Base-by-base conservation (phyloP, 2,329 filamentous ascomycete species). In the Fusarium torreyae region DNA sequence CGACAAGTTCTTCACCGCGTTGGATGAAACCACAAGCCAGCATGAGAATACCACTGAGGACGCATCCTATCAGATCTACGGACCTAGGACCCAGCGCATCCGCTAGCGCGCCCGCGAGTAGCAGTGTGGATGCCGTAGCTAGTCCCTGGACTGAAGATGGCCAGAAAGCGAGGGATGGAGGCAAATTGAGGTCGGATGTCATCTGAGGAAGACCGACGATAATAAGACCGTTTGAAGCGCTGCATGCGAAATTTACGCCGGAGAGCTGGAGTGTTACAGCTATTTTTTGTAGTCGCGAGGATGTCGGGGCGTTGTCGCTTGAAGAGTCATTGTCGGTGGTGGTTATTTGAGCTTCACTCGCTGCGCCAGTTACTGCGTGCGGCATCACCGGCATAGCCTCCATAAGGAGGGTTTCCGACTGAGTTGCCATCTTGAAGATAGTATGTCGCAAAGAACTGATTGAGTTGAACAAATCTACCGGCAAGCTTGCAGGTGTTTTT, bases 201-300 rank as follows among this genome's bases (percentile, higher is more conserved):
- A 85, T 83, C 13, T 74, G 71, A 6, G 83, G 81, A 1, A 85
- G 75, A 20, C 77, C 77, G 26, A 83, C 77, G 4, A 82, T 73
- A 18, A 83, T 73, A 3, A 83, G 52, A 4, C 74, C 74, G 15
- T 74, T 74, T 34, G 67, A 56, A 31, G 70, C 57, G 45, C 74
- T 74, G 10, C 66, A 60, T 7, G 70, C 60, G 42, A 76, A 73
- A 22, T 74, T 75, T 8, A 75, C 68, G 8, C 74, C 74, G 0
- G 67, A 70, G 3, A 75, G 58, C n/a, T 70, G 70, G 38, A 74
- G 62, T 7, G 69, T 73, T 15, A 73, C 66, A 1, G 63, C 63
- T 3, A 66, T 42, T 24, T 74, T 70, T n/a, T 62, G 66, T 0
- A 76, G 36, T 15, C 63, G 68, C 1, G 71, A 71, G 2, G 48